Percentiles rank a stretch among this genome's conserved stretches.
phyloP scores from a whole-genome alignment of 306 rosid species.

The Cicer yamashitae region DNA sequence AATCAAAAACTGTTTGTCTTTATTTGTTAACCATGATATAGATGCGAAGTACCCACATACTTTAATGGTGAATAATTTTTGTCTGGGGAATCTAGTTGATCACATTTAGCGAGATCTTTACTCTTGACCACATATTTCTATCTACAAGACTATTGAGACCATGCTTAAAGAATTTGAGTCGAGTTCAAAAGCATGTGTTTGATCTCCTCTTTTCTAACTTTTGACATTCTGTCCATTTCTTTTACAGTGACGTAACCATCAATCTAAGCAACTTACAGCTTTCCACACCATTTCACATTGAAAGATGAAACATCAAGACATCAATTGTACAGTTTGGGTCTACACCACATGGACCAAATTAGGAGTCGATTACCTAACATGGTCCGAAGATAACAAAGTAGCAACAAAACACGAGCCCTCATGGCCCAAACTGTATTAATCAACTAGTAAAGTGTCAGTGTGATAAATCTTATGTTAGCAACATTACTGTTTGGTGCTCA shows the following conservation, averaged over 20 bases:
- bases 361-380: conserved; percentile 42
- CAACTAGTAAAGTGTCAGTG: conserved; percentile 36
- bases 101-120: too few species aligned
- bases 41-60: too few species aligned
- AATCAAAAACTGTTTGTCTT: not conserved
- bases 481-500: too few species aligned
- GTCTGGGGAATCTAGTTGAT: too few species aligned
- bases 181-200: too few species aligned
- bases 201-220: not conserved
- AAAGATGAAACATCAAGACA: conserved; percentile 38
- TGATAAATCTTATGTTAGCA: not conserved
- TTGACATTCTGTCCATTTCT: not conserved
- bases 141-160: too few species aligned
- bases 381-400: conserved; percentile 15
- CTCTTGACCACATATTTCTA: too few species aligned
- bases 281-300: conserved; percentile 32
- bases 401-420: conserved; percentile 36
- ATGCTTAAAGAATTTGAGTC: too few species aligned
- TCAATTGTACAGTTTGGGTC: conserved; percentile 41
- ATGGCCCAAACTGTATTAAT: conserved; percentile 27
- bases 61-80: too few species aligned
- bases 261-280: conserved; percentile 30
- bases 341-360: conserved; percentile 51
- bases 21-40: too few species aligned
- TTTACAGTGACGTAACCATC: conserved; percentile 10